These are phyloP conservation scores for Zygoascus tannicola DNA, from an alignment of 805 yeast genomes.

Conservation along the genomic window DNA sequence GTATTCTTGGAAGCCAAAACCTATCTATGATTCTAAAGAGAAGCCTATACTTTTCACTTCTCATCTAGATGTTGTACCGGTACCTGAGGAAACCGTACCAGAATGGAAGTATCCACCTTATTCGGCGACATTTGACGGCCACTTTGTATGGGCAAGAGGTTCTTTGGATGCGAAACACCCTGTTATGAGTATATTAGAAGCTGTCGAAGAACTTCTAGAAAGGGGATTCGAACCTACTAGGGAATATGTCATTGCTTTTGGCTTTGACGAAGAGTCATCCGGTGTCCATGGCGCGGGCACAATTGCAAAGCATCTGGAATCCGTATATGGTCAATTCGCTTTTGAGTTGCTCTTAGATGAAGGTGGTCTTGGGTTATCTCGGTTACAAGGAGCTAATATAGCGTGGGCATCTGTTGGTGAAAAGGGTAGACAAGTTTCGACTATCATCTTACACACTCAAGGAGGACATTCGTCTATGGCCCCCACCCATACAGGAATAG, in stretches of 20 bases:
- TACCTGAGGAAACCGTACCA: slow-evolving; percentile 42
- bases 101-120: slow-evolving; percentile 66
- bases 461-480: slow-evolving; percentile 72
- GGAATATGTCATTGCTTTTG: slow-evolving; percentile 54
- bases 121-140: slow-evolving; percentile 57
- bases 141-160: slow-evolving; percentile 66
- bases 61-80: slow-evolving; percentile 78
- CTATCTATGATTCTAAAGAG: slow-evolving; percentile 18
- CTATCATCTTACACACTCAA: slow-evolving; percentile 41
- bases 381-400: slow-evolving; percentile 21
- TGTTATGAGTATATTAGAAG: slow-evolving; percentile 54
- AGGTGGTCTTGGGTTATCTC: slow-evolving; percentile 36
- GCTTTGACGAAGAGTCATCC: slow-evolving; percentile 70
- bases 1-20: slow-evolving; percentile 49
- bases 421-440: slow-evolving; percentile 43
- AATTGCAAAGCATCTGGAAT: slow-evolving; percentile 38
- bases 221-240: slow-evolving; percentile 49
- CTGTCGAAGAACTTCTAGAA: slow-evolving; percentile 45
- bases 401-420: slow-evolving; percentile 48
- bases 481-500: slow-evolving; percentile 69
- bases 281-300: slow-evolving; percentile 55
- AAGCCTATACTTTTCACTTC: slow-evolving; percentile 59
- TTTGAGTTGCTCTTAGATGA: slow-evolving; percentile 63
- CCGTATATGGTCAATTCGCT: slow-evolving; percentile 50
- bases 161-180: slow-evolving; percentile 65